Evolutionary conservation across 176 grass and related monocot species (phyloP), one percentile per base, ranked within the genome.

Genomic region (Paspalum notatum): DNA sequence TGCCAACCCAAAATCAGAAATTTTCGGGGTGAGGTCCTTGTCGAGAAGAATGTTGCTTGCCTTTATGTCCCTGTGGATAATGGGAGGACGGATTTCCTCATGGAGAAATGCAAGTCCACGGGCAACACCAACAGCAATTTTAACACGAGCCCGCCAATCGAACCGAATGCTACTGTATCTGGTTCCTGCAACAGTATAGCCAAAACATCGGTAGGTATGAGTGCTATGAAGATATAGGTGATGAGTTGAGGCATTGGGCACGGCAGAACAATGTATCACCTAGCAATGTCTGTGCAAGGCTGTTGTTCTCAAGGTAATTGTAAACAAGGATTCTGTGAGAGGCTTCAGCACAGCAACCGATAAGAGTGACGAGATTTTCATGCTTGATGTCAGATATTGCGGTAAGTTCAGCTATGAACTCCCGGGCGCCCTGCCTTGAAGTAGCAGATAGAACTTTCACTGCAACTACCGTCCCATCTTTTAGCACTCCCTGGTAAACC

Each of bases 1-100:
- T 21, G 94, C 94, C 71, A 97, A 83, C 44, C 94, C 94, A 2
- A 97, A 97, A 87, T 97, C 91, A 26, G 91, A 97, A 62, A 97
- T 94, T 76, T 90, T 97, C 0, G 94, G 89, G 1, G 87, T 87
- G 18, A 97, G 89, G 72, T 94, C 89, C 45, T 45, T 86, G 80
- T 92, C 94, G 8, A 97, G 89, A 88, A 97, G 89, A 88, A 97
- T 97, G 80, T 97, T 97, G 82, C 94, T 97, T 4, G 94, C 94
- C 71, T 97, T 97, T 25, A 97, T 97, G 81, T 97, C 94, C n/a
- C 94, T 66, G 76, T 97, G 94, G 66, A 97, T 87, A 82, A 97
- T 94, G 15, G 44, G 90, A 41, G 90, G 85, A 0, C 5, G 42
- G 62, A 83, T 89, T 78, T 97, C 94, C 85, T 97, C 94, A 69